Evolutionary conservation across 2,329 filamentous ascomycete species (phyloP).

Genomic region (Fusarium sp.): DNA sequence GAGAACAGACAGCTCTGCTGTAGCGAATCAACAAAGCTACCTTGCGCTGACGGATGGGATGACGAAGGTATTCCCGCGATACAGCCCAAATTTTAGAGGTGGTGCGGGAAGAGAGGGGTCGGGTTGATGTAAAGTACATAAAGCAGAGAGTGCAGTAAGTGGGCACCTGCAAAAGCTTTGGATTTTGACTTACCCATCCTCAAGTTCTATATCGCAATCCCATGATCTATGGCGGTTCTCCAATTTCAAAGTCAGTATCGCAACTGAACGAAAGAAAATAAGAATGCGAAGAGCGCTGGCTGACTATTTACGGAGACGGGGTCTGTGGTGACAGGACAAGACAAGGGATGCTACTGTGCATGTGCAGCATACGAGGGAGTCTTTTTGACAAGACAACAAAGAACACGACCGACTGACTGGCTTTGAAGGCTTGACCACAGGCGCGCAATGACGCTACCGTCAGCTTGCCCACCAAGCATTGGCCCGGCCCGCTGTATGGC

Average conservation of each 20-base stretch:
- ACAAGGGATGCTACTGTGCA: slow-evolving; percentile 34
- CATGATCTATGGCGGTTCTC: slow-evolving; percentile 46
- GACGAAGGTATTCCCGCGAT: slow-evolving; percentile 44
- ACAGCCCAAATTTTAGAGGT: slow-evolving; percentile 33
- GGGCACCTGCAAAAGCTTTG: slow-evolving; percentile 30
- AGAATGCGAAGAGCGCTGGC: slow-evolving; percentile 14
- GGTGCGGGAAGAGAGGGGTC: slow-evolving; percentile 41
- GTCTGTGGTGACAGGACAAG: slow-evolving; percentile 3
- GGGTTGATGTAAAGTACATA: slow-evolving; percentile 18
- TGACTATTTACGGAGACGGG: slow-evolving; percentile 15
- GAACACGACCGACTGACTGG: slow-evolving; percentile 23
- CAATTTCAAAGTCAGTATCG: slow-evolving; percentile 29
- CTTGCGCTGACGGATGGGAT: slow-evolving; percentile 6
- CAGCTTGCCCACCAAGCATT: slow-evolving; percentile 37
- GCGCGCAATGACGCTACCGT: slow-evolving; percentile 37
- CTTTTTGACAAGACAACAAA: slow-evolving; percentile 39
- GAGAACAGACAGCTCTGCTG: not conserved
- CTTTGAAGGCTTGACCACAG: slow-evolving; percentile 33
- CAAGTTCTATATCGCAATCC: slow-evolving; percentile 47
- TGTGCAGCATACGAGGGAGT: slow-evolving; percentile 36
- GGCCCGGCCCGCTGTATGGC: slow-evolving; percentile 30
- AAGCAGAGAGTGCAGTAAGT: slow-evolving; percentile 29
- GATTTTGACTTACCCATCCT: slow-evolving; percentile 51
- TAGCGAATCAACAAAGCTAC: not conserved
- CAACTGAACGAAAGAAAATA: slow-evolving; percentile 21